Conservation (phyloP, 2,329 filamentous ascomycete species). For the Byssoonygena ceratinophila region DNA sequence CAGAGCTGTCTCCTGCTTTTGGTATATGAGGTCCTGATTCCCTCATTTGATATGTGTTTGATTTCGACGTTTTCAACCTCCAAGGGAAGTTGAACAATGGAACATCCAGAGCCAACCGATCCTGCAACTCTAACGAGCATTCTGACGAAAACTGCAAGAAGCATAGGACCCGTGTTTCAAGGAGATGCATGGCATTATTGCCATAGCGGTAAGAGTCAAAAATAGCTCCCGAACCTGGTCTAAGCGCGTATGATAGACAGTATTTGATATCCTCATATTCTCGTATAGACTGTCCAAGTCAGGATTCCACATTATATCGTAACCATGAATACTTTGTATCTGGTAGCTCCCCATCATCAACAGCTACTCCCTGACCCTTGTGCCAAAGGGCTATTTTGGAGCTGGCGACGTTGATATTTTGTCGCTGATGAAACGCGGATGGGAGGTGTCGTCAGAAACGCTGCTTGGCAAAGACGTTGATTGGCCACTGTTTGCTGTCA, state of each 20-base stretch:
- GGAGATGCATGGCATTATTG: not conserved
- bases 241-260: not conserved
- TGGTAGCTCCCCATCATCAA: too few relatives aligned
- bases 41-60: too few relatives aligned
- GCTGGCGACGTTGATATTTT: not conserved
- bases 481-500: not conserved
- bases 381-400: not conserved
- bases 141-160: not conserved
- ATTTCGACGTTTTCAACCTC: too few relatives aligned
- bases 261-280: not conserved
- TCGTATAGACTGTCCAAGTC: too few relatives aligned
- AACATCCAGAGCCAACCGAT: conserved; percentile 7
- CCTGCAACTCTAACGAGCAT: not conserved
- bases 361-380: not conserved
- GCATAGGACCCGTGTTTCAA: conserved; percentile 4
- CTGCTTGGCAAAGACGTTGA: conserved; percentile 6
- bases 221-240: not conserved
- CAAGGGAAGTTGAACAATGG: not conserved
- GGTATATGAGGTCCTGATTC: not conserved
- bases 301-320: not conserved
- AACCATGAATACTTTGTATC: not conserved
- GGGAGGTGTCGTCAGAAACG: conserved; percentile 1
- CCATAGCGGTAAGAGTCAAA: not conserved
- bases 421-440: conserved; percentile 1
- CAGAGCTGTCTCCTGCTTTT: not conserved